Percentiles rank a stretch among this genome's conserved stretches.
These are phyloP conservation scores for Saccharomycopsis guyanensis DNA, from an alignment of 805 yeast species.

Conservation along the genomic window DNA sequence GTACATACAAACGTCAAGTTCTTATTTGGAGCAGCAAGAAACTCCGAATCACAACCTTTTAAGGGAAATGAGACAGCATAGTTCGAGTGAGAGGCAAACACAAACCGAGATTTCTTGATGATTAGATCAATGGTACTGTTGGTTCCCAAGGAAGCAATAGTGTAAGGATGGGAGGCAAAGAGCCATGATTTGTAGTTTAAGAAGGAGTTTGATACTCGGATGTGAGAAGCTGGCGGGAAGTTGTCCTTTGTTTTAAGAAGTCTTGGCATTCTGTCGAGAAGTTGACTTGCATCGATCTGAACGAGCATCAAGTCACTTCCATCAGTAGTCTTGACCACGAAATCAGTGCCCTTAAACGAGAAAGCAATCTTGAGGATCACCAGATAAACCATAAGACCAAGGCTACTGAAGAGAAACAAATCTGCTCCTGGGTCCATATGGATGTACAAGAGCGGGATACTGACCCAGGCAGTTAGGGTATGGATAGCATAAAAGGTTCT, in stretches of 20 bases:
- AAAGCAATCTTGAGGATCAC: slow-evolving; percentile 26
- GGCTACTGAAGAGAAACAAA: slow-evolving; percentile 27
- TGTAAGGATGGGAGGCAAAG: slow-evolving; percentile 61
- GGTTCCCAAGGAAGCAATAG: slow-evolving; percentile 41
- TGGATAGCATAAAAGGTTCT: slow-evolving; percentile 50
- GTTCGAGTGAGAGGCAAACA: neutral
- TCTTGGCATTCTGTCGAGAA: too few species aligned
- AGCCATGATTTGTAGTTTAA: slow-evolving; percentile 38
- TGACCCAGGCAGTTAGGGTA: slow-evolving; percentile 39
- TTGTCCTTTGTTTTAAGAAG: too few species aligned
- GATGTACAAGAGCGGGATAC: slow-evolving; percentile 38
- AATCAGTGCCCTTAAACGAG: neutral
- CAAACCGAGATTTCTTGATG: slow-evolving; percentile 35
- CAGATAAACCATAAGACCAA: slow-evolving; percentile 32
- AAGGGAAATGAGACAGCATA: neutral
- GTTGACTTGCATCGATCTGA: neutral
- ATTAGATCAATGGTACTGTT: slow-evolving; percentile 38
- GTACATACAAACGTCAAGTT: slow-evolving; percentile 48
- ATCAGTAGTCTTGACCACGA: neutral
- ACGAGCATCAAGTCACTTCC: neutral
- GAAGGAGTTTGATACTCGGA: slow-evolving; percentile 38
- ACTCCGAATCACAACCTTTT: slow-evolving; percentile 27
- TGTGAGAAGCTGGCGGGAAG: slow-evolving; percentile 46
- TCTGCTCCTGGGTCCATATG: slow-evolving; percentile 71
- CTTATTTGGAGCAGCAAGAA: slow-evolving; percentile 8